Percentiles rank a stretch among this genome's conserved stretches.
Conservation (phyloP, 2,329 filamentous ascomycete species). For the Cordyceps cateniannulata region DNA sequence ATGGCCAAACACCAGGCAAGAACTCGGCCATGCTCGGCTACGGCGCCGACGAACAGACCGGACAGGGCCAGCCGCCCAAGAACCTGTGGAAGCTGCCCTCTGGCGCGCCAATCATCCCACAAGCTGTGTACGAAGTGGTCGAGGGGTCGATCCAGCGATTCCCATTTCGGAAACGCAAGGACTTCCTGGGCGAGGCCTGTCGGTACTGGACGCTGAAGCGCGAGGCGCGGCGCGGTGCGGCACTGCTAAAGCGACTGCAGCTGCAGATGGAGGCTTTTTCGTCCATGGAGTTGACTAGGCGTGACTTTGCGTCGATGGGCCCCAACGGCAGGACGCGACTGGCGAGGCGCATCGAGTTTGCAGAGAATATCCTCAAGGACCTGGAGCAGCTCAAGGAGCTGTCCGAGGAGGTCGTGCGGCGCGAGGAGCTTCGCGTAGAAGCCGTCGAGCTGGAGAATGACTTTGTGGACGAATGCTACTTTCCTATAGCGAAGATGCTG, state of each 20-base stretch:
- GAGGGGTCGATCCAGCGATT: constrained; percentile 79
- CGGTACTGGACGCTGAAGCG: constrained; percentile 98
- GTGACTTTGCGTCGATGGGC: constrained; percentile 95
- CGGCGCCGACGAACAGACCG: constrained; percentile 58
- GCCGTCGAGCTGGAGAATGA: constrained; percentile 69
- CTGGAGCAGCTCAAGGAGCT: constrained; percentile 69
- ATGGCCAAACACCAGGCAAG: constrained; percentile 77
- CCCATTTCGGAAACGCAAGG: constrained; percentile 73
- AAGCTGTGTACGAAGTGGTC: constrained; percentile 79
- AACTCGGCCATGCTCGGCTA: constrained; percentile 68
- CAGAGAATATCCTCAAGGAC: constrained; percentile 66
- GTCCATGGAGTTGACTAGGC: constrained; percentile 91
- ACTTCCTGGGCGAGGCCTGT: constrained; percentile 87
- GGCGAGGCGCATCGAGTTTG: constrained; percentile 80
- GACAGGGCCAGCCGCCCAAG: constrained; percentile 40
- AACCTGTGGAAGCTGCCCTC: constrained; percentile 83
- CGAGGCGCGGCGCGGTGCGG: constrained; percentile 84
- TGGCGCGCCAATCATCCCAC: constrained; percentile 88
- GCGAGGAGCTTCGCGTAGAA: constrained; percentile 72
- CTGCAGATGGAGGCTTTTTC: constrained; percentile 94
- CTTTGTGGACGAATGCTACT: constrained; percentile 85
- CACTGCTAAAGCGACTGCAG: constrained; percentile 86
- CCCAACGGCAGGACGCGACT: constrained; percentile 72
- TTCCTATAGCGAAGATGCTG: constrained; percentile 74
- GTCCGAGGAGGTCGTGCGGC: constrained; percentile 63